Evolutionary conservation across 2,329 filamentous ascomycete species (phyloP), one percentile per base, ranked within the genome.

Genomic region (Achaetomium macrosporum): DNA sequence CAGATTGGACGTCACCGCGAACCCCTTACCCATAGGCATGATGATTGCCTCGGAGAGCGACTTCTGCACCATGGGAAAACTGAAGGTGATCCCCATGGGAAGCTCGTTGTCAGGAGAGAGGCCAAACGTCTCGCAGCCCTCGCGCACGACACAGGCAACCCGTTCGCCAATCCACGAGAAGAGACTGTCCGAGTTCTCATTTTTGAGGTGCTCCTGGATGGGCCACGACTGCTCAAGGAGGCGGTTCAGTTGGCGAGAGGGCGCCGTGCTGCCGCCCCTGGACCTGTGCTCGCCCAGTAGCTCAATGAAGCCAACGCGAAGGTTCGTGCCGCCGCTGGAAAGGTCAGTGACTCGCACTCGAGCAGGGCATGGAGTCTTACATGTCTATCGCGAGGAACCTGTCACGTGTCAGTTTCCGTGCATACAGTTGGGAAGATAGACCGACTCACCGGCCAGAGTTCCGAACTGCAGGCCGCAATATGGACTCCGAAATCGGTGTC

Each of bases 131-230:
- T 72, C 62, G 55, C 76, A 74, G 8, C 78, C 82, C 56, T 83
- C 77, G 31, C 71, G 72, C 15, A 92, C 83, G 3, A 91, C 86
- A 55, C 85, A 76, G 13, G 85, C 85, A 60, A 93, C 88, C 63
- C 85, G 87, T 61, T 79, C 74, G 25, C 88, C 88, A 59, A 93
- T 88, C 88, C 88, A 93, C n/a, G 77, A 70, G 66, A 93, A 93
- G 2, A 92, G 72, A 53, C 84, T 82, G 52, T 89, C 83, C 1
- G 85, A 82, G 57, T 90, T 84, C 60, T 90, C 82, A 66, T 79
- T 81, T 64, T 90, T 90, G 57, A 90, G 69, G 50, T 85, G 80
- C 40, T 90, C 82, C 44, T 78, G 79, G 61, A 91, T 91, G 8
- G 85, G 81, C 86, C 87, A 90, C 50, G 80, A 81, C 58, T 77